Percentiles rank a stretch among this genome's conserved stretches.
Conservation (phyloP, 306 rosid genomes). For the Delonix regia region DNA sequence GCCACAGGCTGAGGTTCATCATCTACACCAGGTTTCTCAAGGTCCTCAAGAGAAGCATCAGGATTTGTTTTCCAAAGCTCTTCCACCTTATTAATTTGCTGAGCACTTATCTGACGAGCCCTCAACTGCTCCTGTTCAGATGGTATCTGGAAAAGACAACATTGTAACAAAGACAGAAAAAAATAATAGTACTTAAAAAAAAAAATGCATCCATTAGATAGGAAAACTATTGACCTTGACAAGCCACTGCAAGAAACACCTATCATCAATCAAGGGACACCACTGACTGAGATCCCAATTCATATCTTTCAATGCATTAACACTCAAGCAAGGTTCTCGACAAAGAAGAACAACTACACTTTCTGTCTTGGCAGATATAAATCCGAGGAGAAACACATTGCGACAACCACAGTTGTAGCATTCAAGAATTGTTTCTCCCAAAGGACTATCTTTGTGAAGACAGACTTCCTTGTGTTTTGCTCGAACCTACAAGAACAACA, state of each 20-base stretch:
- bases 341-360: conserved; percentile 99
- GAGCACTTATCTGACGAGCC: conserved; percentile 99
- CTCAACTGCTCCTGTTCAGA: conserved; percentile 99
- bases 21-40: conserved; percentile 98
- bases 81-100: conserved; percentile 97
- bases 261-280: conserved; percentile 99
- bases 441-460: conserved; percentile 96
- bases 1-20: conserved; percentile 98
- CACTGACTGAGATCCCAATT: conserved; percentile 99
- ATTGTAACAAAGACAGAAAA: conserved; percentile 20
- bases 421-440: conserved; percentile 99
- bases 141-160: conserved; percentile 73
- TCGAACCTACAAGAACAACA: conserved; percentile 72
- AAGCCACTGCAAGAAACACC: conserved; percentile 99
- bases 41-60: conserved; percentile 98
- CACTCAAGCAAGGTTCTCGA: conserved; percentile 98
- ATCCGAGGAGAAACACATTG: conserved; percentile 96
- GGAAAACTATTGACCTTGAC: conserved; percentile 72
- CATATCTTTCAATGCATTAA: conserved; percentile 99
- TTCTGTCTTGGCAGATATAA: conserved; percentile 99
- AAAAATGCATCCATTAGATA: conserved; percentile 3
- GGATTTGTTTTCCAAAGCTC: conserved; percentile 99
- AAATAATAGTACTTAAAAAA: neutral
- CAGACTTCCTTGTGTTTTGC: conserved; percentile 99
- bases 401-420: conserved; percentile 99